These are phyloP conservation scores for Filobasidium wieringae DNA, from an alignment of 768 basidiomycete species.

Conservation along the genomic window DNA sequence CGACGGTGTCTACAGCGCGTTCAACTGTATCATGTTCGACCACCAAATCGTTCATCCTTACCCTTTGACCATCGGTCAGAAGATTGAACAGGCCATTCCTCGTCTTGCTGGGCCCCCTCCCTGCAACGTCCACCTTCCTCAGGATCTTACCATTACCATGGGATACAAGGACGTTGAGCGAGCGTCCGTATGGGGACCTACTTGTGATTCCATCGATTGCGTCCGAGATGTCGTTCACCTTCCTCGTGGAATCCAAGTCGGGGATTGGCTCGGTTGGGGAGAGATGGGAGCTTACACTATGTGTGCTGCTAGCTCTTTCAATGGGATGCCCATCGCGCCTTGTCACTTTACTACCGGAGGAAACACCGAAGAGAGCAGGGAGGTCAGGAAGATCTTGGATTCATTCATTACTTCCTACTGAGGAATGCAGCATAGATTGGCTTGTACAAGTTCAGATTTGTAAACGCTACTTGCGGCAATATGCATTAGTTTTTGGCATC, in stretches of 20 bases:
- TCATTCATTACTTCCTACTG: conserved; percentile 17
- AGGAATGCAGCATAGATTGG: too few species aligned
- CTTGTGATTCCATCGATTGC: conserved; percentile 94
- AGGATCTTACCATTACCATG: conserved; percentile 37
- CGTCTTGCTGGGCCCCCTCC: conserved; percentile 23
- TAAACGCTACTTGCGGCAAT: too few species aligned
- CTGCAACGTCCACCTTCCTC: conserved; percentile 37
- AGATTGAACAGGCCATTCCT: conserved; percentile 11
- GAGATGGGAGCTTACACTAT: conserved; percentile 99
- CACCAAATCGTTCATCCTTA: conserved; percentile 80
- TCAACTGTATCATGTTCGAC: conserved; percentile 73
- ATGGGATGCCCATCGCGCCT: conserved; percentile 45
- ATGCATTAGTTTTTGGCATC: too few species aligned
- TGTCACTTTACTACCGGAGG: conserved; percentile 36
- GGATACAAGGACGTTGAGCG: conserved; percentile 35
- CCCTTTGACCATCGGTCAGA: conserved; percentile 41
- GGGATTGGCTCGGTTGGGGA: conserved; percentile 96
- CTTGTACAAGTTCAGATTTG: too few species aligned
- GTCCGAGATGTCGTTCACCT: conserved; percentile 52
- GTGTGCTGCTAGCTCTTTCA: conserved; percentile 92
- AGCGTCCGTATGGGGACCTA: conserved; percentile 88
- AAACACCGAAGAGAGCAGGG: conserved; percentile 16
- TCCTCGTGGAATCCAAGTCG: conserved; percentile 64
- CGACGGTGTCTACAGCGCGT: conserved; percentile 84
- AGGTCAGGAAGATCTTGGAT: conserved; percentile 30